phyloP scores from a whole-genome alignment of 176 grass and related monocot genomes.

The Aegilops sharonensis region DNA sequence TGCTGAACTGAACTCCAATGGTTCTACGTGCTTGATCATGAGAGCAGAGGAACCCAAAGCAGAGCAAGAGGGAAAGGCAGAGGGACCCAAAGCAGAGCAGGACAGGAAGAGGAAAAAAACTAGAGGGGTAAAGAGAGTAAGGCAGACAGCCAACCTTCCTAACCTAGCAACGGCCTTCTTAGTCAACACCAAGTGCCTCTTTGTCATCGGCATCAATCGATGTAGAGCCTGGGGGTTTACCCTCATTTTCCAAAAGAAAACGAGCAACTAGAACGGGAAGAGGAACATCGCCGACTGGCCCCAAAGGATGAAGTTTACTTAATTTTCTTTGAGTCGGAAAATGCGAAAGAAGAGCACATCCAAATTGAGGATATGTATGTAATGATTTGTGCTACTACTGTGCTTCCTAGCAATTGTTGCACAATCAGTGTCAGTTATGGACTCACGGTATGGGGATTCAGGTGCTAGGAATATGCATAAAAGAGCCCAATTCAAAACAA shows the following conservation, averaged over 20 bases:
- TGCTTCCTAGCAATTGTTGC: too few species aligned
- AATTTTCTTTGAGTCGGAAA: neutral
- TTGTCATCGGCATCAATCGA: constrained; percentile 69
- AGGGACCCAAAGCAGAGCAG: neutral
- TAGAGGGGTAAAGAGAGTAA: constrained; percentile 12
- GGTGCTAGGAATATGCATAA: too few species aligned
- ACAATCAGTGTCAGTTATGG: too few species aligned
- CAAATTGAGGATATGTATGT: too few species aligned
- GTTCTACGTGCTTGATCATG: neutral
- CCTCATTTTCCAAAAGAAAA: too few species aligned
- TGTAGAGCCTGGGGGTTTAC: constrained; percentile 22
- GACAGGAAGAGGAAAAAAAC: neutral
- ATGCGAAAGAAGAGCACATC: neutral
- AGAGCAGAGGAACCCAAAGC: neutral
- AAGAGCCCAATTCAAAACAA: too few species aligned
- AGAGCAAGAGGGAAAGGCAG: neutral
- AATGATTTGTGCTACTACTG: too few species aligned
- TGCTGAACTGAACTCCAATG: too few species aligned
- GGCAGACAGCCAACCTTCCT: constrained; percentile 32
- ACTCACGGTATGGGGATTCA: too few species aligned
- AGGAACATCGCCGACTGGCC: neutral
- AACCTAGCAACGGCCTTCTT: constrained; percentile 40
- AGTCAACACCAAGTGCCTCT: constrained; percentile 66
- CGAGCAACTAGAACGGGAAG: too few species aligned
- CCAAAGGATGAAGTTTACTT: neutral